Evolutionary conservation across 73 alveolate species (phyloP).

Genomic region (Paramecium primaurelia): DNA sequence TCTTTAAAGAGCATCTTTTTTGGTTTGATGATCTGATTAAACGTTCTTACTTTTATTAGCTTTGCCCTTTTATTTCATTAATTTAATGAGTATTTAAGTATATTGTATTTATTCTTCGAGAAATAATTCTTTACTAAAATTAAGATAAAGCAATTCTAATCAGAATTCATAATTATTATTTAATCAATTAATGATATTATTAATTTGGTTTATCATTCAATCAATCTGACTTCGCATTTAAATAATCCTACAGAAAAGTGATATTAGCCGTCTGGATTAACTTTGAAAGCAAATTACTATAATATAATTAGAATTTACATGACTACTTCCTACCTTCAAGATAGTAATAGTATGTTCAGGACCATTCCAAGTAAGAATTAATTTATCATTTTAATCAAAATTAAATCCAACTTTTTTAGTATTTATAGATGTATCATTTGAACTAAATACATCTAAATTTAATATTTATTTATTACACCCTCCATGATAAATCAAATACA

Average conservation of each 20-base stretch:
- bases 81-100: background rate
- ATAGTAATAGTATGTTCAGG: background rate
- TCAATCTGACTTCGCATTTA: background rate
- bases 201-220: background rate
- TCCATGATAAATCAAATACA: constrained; percentile 32
- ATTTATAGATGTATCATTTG: background rate
- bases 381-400: constrained; percentile 15
- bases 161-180: background rate
- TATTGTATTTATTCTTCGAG: background rate
- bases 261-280: constrained; percentile 35
- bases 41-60: background rate
- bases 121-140: background rate
- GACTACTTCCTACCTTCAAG: constrained; percentile 8
- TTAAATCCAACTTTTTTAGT: background rate
- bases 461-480: background rate
- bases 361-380: constrained; percentile 20
- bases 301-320: background rate
- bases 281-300: constrained; percentile 11
- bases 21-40: background rate
- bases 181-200: background rate
- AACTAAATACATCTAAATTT: background rate
- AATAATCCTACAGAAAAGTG: constrained; percentile 18
- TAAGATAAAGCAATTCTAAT: background rate
- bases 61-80: constrained; percentile 4
- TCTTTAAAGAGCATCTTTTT: constrained; percentile 45